Conservation (phyloP, 176 grass and related monocot genomes). For the Saccharum officinarum region DNA sequence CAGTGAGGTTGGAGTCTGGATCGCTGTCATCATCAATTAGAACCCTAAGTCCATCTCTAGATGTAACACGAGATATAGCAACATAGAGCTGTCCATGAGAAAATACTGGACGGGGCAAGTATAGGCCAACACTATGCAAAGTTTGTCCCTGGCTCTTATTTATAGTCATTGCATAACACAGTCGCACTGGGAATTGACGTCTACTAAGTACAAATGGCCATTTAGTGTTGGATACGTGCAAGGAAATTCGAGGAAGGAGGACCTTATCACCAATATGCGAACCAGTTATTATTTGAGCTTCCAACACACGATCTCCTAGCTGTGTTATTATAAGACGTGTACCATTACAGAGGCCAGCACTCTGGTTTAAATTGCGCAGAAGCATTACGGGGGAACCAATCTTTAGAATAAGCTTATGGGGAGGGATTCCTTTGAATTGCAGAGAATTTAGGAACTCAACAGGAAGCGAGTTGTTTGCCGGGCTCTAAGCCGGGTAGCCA, state of each 20-base stretch:
- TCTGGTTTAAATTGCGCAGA: background rate
- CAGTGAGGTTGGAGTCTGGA: background rate
- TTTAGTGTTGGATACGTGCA: background rate
- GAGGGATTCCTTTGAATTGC: background rate
- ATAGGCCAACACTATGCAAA: background rate
- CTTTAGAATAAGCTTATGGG: background rate
- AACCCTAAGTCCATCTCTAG: background rate
- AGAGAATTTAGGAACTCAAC: background rate
- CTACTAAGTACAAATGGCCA: background rate
- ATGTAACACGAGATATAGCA: background rate
- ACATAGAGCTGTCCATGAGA: background rate
- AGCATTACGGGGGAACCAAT: background rate
- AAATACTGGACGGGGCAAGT: background rate
- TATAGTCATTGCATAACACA: conserved; percentile 12
- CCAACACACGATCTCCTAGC: background rate
- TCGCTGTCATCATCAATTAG: background rate
- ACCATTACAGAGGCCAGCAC: background rate
- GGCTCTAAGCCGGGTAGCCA: too few species aligned
- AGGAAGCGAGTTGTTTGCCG: too few species aligned
- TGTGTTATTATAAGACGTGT: background rate
- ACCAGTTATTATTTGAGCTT: background rate
- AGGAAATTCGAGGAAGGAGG: background rate
- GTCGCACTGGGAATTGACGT: background rate
- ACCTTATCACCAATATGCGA: background rate
- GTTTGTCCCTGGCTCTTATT: conserved; percentile 7